These are phyloP conservation scores for Asterella californica DNA, from an alignment of 225 moss, liverwort and hornwort genomes.

Conservation along the genomic window DNA sequence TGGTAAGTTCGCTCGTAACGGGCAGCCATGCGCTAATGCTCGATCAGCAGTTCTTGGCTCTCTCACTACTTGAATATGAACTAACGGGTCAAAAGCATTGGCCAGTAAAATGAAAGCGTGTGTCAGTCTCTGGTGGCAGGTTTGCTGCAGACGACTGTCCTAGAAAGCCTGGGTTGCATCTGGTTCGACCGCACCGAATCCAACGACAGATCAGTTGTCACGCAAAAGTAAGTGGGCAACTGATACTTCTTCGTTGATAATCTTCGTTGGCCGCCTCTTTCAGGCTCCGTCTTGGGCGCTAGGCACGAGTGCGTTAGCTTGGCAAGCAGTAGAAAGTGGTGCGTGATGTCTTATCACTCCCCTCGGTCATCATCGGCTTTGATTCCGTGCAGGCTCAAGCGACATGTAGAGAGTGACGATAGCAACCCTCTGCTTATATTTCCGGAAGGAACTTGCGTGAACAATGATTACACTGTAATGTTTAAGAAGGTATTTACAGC, in stretches of 20 bases:
- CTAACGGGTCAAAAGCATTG: background rate
- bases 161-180: conserved; percentile 97
- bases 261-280: background rate
- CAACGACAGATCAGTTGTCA: conserved; percentile 70
- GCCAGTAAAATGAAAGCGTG: background rate
- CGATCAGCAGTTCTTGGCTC: background rate
- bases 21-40: background rate
- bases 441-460: conserved; percentile 96
- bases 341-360: background rate
- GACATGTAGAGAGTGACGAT: conserved; percentile 65
- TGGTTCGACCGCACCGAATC: conserved; percentile 98
- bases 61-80: background rate
- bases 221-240: conserved; percentile 54
- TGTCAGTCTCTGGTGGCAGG: conserved; percentile 45
- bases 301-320: background rate
- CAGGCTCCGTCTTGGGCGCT: background rate
- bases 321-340: background rate
- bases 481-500: conserved; percentile 75
- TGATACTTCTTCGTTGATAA: background rate
- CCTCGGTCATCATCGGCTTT: background rate
- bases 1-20: conserved; percentile 46
- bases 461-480: conserved; percentile 97
- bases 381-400: conserved; percentile 58
- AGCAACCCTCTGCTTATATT: conserved; percentile 90
- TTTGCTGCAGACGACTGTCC: conserved; percentile 76